Conservation (phyloP, 306 rosid genomes). For the Vigna nakashimae region DNA sequence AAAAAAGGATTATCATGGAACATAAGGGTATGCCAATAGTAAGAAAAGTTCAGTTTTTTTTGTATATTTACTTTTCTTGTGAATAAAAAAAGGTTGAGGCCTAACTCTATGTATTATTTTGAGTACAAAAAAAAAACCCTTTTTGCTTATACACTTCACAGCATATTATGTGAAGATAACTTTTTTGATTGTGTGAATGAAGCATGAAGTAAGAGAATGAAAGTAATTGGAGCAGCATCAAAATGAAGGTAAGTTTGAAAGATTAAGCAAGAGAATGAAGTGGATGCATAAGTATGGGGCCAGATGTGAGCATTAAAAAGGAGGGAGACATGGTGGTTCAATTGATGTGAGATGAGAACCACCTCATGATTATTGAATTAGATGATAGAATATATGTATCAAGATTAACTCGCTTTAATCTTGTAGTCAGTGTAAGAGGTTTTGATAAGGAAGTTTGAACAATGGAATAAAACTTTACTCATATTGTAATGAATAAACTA, state of each 20-base stretch:
- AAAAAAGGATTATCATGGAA: neutral
- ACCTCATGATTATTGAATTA: slow-evolving; percentile 14
- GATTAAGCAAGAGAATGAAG: neutral
- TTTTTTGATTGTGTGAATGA: neutral
- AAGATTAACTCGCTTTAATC: neutral
- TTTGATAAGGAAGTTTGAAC: slow-evolving; percentile 3
- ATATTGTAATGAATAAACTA: neutral
- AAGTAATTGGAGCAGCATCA: neutral
- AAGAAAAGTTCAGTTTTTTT: slow-evolving; percentile 3
- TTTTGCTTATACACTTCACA: neutral
- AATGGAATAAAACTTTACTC: neutral
- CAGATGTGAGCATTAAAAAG: slow-evolving; percentile 13
- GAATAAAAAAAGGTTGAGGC: neutral
- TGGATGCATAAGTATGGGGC: slow-evolving; percentile 35
- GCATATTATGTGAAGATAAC: neutral
- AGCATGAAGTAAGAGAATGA: neutral
- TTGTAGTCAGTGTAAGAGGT: neutral
- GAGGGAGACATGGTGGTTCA: slow-evolving; percentile 12
- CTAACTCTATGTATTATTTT: neutral
- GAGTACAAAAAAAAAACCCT: neutral
- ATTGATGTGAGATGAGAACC: slow-evolving; percentile 15
- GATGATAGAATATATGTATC: slow-evolving; percentile 17
- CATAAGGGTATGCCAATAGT: neutral
- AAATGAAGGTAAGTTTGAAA: neutral
- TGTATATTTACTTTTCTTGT: neutral